Evolutionary conservation across 202 grass and related monocot species (phyloP), one percentile per base, ranked within the genome.

Genomic region (Elaeis oleifera): DNA sequence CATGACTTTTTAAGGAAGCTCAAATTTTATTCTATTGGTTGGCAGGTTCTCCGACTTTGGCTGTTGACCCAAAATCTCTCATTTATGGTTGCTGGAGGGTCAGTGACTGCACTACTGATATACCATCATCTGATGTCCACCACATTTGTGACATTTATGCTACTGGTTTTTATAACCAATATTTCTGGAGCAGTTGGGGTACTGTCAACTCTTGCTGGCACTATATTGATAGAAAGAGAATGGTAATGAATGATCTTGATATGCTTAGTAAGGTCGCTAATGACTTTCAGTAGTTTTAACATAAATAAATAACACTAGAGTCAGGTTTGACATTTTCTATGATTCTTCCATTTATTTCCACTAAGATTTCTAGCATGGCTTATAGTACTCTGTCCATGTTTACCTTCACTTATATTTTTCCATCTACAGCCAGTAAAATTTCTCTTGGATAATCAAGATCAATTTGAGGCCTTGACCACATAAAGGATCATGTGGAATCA

Each of bases 201-300:
- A 15, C 79, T 96, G 6, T 96, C 91, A 17, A 96, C 81, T 56
- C 91, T 96, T 21, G 87, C 84, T 15, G 92, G 84, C 48, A 96
- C 87, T 18, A 96, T 91, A 49, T 77, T 96, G 60, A 81, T 96
- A 19, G 87, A 96, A 74, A 80, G 87, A 69, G 91, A 96, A 74
- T 96, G 91, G 91, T 96, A 81, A 61, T 39, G 49, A 44, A 9
- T 15, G 15, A 49, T 22, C 39, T 64, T 64, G 19, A 49, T 49
- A 26, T 50, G 14, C 24, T 27, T 16, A 20, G 49, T 64, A 23
- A 18, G 18, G 4, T 74, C 49, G 6, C 15, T 62, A 18, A 44
- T 29, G 16, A 3, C 23, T 53, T 19, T 53, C 50, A 24, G 8
- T 23, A 59, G 4, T 31, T 32, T 27, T 44, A 44, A 44, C 36